Conservation (phyloP, 202 grass and related monocot genomes). For the Panicum hallii region DNA sequence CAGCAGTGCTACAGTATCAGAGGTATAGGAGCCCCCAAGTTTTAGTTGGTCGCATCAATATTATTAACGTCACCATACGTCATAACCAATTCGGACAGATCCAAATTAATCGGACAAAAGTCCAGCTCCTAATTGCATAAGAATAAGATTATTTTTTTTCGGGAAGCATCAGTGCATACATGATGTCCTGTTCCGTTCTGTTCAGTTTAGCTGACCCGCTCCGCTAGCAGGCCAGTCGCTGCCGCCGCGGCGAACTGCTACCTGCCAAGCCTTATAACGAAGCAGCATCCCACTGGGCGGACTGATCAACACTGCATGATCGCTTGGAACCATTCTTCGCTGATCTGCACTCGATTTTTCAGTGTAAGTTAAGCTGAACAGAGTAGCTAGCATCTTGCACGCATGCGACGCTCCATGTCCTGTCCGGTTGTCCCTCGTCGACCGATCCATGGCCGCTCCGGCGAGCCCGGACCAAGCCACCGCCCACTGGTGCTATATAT, state of each 20-base stretch:
- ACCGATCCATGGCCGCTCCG: not conserved
- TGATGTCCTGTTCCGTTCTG: not conserved
- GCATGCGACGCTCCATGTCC: slow-evolving; percentile 3
- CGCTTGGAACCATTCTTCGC: not conserved
- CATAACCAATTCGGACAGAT: no score
- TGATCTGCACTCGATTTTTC: not conserved
- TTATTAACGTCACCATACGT: no score
- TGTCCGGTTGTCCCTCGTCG: not conserved
- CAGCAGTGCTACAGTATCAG: not conserved
- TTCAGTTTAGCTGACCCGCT: not conserved
- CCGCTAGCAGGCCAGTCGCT: not conserved
- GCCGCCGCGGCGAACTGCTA: not conserved
- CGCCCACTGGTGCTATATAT: not conserved
- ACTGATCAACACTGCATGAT: not conserved
- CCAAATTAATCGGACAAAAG: no score
- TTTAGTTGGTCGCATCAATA: no score
- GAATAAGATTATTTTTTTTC: no score
- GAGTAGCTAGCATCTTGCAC: not conserved
- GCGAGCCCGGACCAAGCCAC: not conserved
- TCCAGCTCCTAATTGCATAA: no score
- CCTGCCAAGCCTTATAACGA: not conserved
- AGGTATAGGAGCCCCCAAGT: no score
- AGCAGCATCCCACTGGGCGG: not conserved
- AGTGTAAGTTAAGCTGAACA: not conserved
- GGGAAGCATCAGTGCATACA: not conserved